A percentile compares a stretch with the other conserved stretches of the same genome.
These are phyloP conservation scores for Lodderomyces oxycetoniae DNA, from an alignment of 1,139 yeast genomes.

Conservation along the genomic window DNA sequence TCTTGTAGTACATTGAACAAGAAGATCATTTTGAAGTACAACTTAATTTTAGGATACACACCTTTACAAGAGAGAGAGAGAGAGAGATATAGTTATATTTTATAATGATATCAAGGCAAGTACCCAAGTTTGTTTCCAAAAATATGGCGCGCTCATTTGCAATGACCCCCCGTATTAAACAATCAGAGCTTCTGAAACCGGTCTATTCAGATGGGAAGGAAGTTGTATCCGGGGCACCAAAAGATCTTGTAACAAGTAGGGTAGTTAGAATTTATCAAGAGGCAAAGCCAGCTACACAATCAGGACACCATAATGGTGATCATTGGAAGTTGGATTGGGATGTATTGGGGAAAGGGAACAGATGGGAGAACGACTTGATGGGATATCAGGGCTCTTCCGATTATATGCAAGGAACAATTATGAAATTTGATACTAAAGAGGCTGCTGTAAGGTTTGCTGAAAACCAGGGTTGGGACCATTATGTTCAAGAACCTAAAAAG, in stretches of 20 bases:
- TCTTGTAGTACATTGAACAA: too few relatives aligned
- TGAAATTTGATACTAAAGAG: slow-evolving; percentile 72
- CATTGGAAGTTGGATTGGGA: slow-evolving; percentile 87
- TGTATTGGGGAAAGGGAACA: slow-evolving; percentile 66
- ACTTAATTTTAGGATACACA: not conserved
- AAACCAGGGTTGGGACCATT: slow-evolving; percentile 84
- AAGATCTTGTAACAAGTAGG: slow-evolving; percentile 56
- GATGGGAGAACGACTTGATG: slow-evolving; percentile 89
- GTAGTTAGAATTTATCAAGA: slow-evolving; percentile 75
- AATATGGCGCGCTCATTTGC: slow-evolving; percentile 21
- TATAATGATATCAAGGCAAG: slow-evolving; percentile 1
- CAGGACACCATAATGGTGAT: slow-evolving; percentile 53
- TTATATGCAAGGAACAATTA: slow-evolving; percentile 80
- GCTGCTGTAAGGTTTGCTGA: slow-evolving; percentile 77
- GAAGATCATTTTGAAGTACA: slow-evolving; percentile 8
- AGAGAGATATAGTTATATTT: too few relatives aligned
- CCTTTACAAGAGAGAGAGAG: too few relatives aligned
- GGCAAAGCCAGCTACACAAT: slow-evolving; percentile 78
- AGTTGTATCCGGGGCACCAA: slow-evolving; percentile 76
- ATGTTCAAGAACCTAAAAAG: slow-evolving; percentile 74
- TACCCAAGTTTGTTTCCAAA: not conserved
- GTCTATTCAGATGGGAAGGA: slow-evolving; percentile 40
- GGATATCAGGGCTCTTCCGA: slow-evolving; percentile 83
- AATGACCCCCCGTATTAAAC: slow-evolving; percentile 16
- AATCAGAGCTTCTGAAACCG: slow-evolving; percentile 15